Percentiles rank a stretch among this genome's conserved stretches.
These are phyloP conservation scores for Meyerozyma elateridarum DNA, from an alignment of 1,139 yeast genomes.

Conservation along the genomic window DNA sequence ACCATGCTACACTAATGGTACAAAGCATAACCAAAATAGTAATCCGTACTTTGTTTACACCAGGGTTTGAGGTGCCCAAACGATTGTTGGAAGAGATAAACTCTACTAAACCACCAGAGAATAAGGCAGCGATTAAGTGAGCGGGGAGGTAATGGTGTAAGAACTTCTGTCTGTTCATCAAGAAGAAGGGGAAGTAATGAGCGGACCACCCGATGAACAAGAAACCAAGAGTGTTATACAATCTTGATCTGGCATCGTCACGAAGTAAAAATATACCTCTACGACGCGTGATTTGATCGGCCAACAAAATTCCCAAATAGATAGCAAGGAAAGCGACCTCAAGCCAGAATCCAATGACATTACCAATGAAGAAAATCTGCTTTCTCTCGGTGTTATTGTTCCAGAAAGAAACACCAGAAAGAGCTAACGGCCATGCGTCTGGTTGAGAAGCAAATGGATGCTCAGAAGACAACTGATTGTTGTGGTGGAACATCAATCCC, in stretches of 20 bases:
- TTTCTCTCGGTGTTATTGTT: slow-evolving; percentile 57
- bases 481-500: slow-evolving; percentile 83
- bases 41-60: slow-evolving; percentile 24
- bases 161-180: slow-evolving; percentile 91
- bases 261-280: slow-evolving; percentile 60
- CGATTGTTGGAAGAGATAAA: slow-evolving; percentile 65
- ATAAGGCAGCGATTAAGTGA: slow-evolving; percentile 80
- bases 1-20: slow-evolving; percentile 48
- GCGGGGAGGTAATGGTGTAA: slow-evolving; percentile 97
- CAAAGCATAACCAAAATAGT: slow-evolving; percentile 34
- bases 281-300: slow-evolving; percentile 76
- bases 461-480: slow-evolving; percentile 77
- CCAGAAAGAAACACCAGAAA: slow-evolving; percentile 96
- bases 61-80: slow-evolving; percentile 18
- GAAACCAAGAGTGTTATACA: slow-evolving; percentile 81
- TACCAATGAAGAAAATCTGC: slow-evolving; percentile 89
- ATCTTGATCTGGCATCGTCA: slow-evolving; percentile 60
- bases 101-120: slow-evolving; percentile 80
- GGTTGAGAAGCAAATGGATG: slow-evolving; percentile 98
- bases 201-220: slow-evolving; percentile 83
- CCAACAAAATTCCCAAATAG: slow-evolving; percentile 56
- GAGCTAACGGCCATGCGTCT: slow-evolving; percentile 86
- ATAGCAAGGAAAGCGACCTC: slow-evolving; percentile 66
- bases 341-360: slow-evolving; percentile 89
- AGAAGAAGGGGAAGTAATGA: slow-evolving; percentile 86